These are phyloP conservation scores for Botrytis fragariae DNA, from an alignment of 2,329 filamentous ascomycete genomes.

Conservation along the genomic window DNA sequence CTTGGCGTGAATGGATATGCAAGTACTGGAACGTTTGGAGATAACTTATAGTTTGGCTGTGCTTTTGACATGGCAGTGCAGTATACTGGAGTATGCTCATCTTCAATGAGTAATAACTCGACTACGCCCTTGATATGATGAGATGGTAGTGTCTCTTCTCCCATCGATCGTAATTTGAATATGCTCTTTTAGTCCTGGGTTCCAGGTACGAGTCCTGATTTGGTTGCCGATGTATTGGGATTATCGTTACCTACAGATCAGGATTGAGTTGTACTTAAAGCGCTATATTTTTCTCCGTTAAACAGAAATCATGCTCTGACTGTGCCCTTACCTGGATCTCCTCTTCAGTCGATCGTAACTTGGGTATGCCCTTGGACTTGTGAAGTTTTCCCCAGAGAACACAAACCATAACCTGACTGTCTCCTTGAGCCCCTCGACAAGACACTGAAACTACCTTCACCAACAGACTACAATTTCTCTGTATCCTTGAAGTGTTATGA, in stretches of 20 bases:
- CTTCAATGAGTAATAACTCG: not conserved
- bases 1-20: not conserved
- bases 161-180: not conserved
- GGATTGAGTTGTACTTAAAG: too few relatives aligned
- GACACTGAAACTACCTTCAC: not conserved
- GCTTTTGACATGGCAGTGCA: too few relatives aligned
- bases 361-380: not conserved
- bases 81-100: too few relatives aligned
- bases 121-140: not conserved
- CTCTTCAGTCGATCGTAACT: not conserved
- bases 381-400: not conserved
- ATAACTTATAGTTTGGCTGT: fast-evolving
- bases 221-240: too few relatives aligned
- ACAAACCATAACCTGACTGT: not conserved
- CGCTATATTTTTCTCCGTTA: too few relatives aligned
- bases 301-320: not conserved
- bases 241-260: too few relatives aligned
- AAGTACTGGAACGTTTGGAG: not conserved
- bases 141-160: not conserved
- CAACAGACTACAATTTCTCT: not conserved
- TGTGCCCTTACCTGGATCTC: not conserved
- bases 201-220: not conserved
- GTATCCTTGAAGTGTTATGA: not conserved
- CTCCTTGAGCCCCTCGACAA: not conserved
- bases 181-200: not conserved